Evolutionary conservation across 768 basidiomycete species (phyloP).

Genomic region (Tulasnella sp.): DNA sequence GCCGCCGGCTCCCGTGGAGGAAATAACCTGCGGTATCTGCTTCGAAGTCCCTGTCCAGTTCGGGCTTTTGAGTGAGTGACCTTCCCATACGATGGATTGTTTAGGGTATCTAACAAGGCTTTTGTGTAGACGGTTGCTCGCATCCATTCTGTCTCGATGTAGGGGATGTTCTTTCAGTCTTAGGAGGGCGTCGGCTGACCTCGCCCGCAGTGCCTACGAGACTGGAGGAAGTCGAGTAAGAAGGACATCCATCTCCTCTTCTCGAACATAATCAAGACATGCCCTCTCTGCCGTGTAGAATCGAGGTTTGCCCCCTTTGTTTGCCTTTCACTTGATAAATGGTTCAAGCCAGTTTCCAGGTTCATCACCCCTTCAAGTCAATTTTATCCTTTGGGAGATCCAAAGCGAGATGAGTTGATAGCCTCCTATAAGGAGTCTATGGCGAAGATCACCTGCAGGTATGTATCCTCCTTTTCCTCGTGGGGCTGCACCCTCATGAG

Average conservation of each 20-base stretch:
- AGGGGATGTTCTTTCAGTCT: neutral
- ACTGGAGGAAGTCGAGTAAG: constrained; percentile 12
- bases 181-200: neutral
- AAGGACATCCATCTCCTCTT: constrained; percentile 6
- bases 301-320: neutral
- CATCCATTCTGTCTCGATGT: constrained; percentile 20
- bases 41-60: constrained; percentile 14
- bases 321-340: neutral
- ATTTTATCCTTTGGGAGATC: constrained; percentile 15
- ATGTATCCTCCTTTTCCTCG: neutral
- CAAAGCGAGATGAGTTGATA: constrained; percentile 15
- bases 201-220: constrained; percentile 8
- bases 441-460: constrained; percentile 20
- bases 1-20: neutral
- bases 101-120: neutral
- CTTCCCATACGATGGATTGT: too few relatives aligned
- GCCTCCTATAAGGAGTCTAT: constrained; percentile 17
- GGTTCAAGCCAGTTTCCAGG: neutral
- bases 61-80: constrained; percentile 19
- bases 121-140: constrained; percentile 15
- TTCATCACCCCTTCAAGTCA: constrained; percentile 20
- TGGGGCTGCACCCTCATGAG: neutral
- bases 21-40: constrained; percentile 18
- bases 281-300: constrained; percentile 14
- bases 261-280: constrained; percentile 19